phyloP scores from a whole-genome alignment of 768 basidiomycete genomes.

The Clavulina sp. region DNA sequence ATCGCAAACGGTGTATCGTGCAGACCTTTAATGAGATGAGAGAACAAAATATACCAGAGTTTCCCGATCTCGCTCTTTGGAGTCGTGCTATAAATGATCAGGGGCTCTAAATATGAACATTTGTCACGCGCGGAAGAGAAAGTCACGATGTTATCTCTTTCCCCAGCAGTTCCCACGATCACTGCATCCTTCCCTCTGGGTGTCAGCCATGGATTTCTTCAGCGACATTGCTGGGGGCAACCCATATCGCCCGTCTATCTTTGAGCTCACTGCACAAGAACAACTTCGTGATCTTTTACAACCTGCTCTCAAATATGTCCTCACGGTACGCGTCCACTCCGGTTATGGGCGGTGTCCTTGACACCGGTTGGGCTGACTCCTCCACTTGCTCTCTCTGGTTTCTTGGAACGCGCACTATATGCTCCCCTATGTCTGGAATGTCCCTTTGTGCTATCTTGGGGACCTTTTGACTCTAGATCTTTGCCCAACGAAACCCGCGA shows the following conservation, averaged over 20 bases:
- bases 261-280: constrained; percentile 86
- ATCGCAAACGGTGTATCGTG: no score
- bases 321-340: constrained; percentile 52
- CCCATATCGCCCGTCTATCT: constrained; percentile 29
- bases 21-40: no score
- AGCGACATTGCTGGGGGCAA: constrained; percentile 10
- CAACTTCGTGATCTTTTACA: constrained; percentile 83
- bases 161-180: no score
- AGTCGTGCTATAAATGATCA: no score
- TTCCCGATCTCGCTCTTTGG: no score
- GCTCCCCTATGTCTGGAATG: not conserved
- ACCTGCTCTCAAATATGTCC: constrained; percentile 84
- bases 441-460: not conserved
- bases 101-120: no score
- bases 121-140: no score
- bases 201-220: constrained; percentile 14
- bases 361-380: not conserved
- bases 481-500: constrained; percentile 86
- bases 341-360: not conserved
- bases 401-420: not conserved
- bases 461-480: constrained; percentile 37
- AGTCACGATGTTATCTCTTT: no score
- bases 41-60: no score
- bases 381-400: not conserved
- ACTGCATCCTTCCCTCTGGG: no score